Conservation (phyloP, 805 yeast genomes). For the Candida silvatica region DNA sequence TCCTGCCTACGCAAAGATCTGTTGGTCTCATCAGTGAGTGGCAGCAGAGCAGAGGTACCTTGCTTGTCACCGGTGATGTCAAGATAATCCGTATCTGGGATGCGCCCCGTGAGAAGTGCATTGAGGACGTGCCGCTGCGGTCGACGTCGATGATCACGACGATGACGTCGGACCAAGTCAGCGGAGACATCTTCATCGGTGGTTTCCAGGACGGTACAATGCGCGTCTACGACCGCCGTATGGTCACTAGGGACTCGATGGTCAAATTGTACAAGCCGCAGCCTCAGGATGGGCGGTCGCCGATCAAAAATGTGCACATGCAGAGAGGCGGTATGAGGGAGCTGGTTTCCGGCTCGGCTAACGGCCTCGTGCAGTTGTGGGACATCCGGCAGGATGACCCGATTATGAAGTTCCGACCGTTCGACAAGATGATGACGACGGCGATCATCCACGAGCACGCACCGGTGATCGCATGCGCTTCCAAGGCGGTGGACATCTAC, state of each 20-base stretch:
- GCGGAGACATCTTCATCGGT: slow-evolving; percentile 82
- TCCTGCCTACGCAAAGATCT: slow-evolving; percentile 70
- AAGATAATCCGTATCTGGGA: slow-evolving; percentile 92
- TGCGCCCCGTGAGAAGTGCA: slow-evolving; percentile 85
- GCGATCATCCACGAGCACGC: slow-evolving; percentile 94
- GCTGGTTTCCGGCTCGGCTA: slow-evolving; percentile 72
- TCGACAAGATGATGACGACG: slow-evolving; percentile 46
- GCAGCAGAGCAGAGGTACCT: slow-evolving; percentile 93
- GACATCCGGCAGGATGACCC: slow-evolving; percentile 75
- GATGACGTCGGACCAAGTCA: slow-evolving; percentile 89
- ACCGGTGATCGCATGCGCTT: slow-evolving; percentile 85
- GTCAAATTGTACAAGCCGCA: slow-evolving; percentile 70
- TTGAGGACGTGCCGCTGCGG: slow-evolving; percentile 83
- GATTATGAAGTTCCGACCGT: slow-evolving; percentile 53
- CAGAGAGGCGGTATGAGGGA: slow-evolving; percentile 96
- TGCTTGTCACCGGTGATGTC: slow-evolving; percentile 91
- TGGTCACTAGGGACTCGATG: slow-evolving; percentile 80
- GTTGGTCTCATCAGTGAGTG: slow-evolving; percentile 86
- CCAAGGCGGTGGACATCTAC: slow-evolving; percentile 72
- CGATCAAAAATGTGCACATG: slow-evolving; percentile 75
- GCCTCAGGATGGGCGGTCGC: slow-evolving; percentile 12
- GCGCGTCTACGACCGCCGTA: slow-evolving; percentile 83
- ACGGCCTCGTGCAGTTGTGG: slow-evolving; percentile 84
- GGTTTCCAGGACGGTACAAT: slow-evolving; percentile 90
- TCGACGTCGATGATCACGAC: slow-evolving; percentile 84